Conservation (phyloP, 768 basidiomycete species). For the Tricholoma furcatifolium region DNA sequence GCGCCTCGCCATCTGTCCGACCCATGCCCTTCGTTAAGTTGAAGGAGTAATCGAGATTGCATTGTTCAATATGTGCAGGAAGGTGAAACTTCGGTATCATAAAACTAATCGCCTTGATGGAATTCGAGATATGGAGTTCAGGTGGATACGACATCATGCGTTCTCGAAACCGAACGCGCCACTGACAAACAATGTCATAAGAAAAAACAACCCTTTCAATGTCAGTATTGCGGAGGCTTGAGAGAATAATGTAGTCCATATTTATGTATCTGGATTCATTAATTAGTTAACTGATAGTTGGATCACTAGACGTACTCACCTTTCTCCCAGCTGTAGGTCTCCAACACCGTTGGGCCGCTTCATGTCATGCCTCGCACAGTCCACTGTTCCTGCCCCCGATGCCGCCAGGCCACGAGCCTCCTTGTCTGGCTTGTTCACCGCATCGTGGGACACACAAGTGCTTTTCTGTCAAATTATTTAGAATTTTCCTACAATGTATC, state of each 20-base stretch:
- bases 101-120: conserved; percentile 1
- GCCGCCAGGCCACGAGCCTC: conserved; percentile 3
- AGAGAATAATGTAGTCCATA: too few relatives aligned
- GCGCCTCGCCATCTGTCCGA: conserved; percentile 11
- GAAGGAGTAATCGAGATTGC: conserved; percentile 20
- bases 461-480: not conserved
- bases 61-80: conserved; percentile 19
- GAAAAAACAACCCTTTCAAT: conserved; percentile 11
- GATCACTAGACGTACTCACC: not conserved
- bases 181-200: conserved; percentile 30
- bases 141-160: conserved; percentile 1
- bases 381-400: conserved; percentile 16
- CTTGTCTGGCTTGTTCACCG: conserved; percentile 5
- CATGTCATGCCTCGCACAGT: conserved; percentile 20
- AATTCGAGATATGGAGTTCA: not conserved
- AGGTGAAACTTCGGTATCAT: conserved; percentile 30
- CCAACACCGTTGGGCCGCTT: conserved; percentile 15
- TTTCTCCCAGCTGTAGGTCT: conserved; percentile 13
- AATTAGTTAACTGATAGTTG: not conserved
- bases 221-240: conserved; percentile 9
- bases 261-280: conserved; percentile 11
- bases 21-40: conserved; percentile 19
- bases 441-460: conserved; percentile 2
- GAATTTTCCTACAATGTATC: not conserved
- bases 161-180: conserved; percentile 17